Percentiles rank a stretch among this genome's conserved stretches.
Evolutionary conservation across 768 basidiomycete genomes (phyloP).

Genomic region (Sporobolomyces pararoseus): DNA sequence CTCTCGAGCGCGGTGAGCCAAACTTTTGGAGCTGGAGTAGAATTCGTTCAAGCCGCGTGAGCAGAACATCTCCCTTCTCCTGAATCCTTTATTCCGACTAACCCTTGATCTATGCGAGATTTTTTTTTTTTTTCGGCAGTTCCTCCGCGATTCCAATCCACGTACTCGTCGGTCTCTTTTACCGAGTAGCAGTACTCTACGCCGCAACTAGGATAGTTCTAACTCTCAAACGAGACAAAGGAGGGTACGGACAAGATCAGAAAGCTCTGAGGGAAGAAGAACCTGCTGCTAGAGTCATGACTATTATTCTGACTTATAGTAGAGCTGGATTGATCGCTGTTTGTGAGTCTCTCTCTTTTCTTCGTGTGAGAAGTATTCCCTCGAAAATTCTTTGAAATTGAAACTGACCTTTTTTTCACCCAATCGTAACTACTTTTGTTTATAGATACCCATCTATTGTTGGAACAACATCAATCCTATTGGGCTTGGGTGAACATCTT

Average conservation of each 20-base stretch:
- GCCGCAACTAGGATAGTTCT: constrained; percentile 44
- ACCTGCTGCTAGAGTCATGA: constrained; percentile 41
- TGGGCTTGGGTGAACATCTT: constrained; percentile 45
- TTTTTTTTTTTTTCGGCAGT: too few species aligned
- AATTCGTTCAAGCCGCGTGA: constrained; percentile 44
- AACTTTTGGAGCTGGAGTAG: constrained; percentile 45
- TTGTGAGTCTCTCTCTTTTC: constrained; percentile 16
- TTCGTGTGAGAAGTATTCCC: not conserved
- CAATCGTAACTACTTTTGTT: too few species aligned
- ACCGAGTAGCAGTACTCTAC: constrained; percentile 43
- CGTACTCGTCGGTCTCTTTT: constrained; percentile 43
- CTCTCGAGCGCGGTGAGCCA: constrained; percentile 40
- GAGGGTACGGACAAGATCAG: constrained; percentile 38
- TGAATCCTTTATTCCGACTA: not conserved
- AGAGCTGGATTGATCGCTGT: constrained; percentile 37
- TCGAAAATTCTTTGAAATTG: too few species aligned
- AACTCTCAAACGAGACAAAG: constrained; percentile 39
- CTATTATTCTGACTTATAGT: constrained; percentile 41
- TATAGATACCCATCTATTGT: constrained; percentile 38
- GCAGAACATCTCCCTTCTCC: not conserved
- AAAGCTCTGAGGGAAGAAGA: constrained; percentile 39
- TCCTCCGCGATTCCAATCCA: constrained; percentile 45
- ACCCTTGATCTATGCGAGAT: too few species aligned
- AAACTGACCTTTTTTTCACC: too few species aligned
- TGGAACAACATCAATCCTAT: constrained; percentile 37